phyloP scores from a whole-genome alignment of 257 asterid species.

The Nicotiana tabacum region DNA sequence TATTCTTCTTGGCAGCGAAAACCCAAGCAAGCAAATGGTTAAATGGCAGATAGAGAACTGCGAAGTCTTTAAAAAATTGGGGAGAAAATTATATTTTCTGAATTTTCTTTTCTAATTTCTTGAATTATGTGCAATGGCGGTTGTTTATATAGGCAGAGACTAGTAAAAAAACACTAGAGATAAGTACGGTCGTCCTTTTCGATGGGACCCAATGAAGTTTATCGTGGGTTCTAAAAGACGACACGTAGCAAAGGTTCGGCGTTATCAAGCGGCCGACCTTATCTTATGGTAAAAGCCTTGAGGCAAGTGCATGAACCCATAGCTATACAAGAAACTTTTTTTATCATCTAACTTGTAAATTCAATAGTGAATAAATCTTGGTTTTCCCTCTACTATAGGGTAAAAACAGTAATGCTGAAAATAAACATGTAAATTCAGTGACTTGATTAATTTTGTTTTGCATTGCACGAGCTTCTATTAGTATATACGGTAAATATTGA shows the following conservation, averaged over 20 bases:
- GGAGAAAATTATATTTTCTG: background rate
- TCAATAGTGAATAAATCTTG: no score
- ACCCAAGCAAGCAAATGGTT: background rate
- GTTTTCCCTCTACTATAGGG: no score
- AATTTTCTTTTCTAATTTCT: background rate
- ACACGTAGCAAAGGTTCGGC: slow-evolving; percentile 46
- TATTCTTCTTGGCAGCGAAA: background rate
- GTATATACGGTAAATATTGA: no score
- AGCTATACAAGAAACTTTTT: background rate
- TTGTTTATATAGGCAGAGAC: slow-evolving; percentile 31
- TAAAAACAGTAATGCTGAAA: no score
- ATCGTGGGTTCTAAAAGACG: slow-evolving; percentile 31
- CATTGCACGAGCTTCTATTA: no score
- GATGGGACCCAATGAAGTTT: slow-evolving; percentile 24
- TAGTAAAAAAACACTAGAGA: slow-evolving; percentile 13
- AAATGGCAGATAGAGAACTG: no score
- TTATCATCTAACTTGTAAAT: no score
- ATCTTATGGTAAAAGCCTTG: slow-evolving; percentile 17
- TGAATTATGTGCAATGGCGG: slow-evolving; percentile 14
- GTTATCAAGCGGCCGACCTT: slow-evolving; percentile 49
- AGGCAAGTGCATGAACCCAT: slow-evolving; percentile 41
- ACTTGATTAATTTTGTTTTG: no score
- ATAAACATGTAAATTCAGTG: no score
- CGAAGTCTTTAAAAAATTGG: background rate
- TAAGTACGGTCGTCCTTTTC: slow-evolving; percentile 53